Evolutionary conservation across 495 filamentous ascomycete species (phyloP).

Genomic region (Saxispiralis lemnorum): DNA sequence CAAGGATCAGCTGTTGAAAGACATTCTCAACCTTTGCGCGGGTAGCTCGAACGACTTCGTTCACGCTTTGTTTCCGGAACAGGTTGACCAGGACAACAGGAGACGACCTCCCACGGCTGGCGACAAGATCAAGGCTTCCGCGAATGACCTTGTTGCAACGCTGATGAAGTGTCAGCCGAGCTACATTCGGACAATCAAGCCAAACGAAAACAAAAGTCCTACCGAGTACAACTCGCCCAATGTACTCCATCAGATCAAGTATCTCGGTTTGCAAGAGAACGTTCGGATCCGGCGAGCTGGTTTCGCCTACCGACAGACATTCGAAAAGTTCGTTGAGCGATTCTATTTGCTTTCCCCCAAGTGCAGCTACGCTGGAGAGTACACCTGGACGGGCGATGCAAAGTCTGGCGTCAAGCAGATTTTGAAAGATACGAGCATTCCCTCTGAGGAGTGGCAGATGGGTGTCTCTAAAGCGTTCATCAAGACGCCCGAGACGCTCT

Average conservation of each 20-base stretch:
- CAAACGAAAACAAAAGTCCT: slow-evolving; percentile 94
- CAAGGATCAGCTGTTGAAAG: slow-evolving; percentile 93
- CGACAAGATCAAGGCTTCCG: slow-evolving; percentile 91
- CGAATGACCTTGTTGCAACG: slow-evolving; percentile 86
- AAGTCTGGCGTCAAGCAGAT: slow-evolving; percentile 83
- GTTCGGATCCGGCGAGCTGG: slow-evolving; percentile 91
- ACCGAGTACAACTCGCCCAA: slow-evolving; percentile 79
- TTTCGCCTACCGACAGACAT: slow-evolving; percentile 94
- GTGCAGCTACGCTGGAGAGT: slow-evolving; percentile 89
- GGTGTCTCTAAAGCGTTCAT: slow-evolving; percentile 95
- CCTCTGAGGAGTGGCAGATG: slow-evolving; percentile 89
- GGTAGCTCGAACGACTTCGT: slow-evolving; percentile 71
- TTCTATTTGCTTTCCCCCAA: slow-evolving; percentile 92
- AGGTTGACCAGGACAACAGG: slow-evolving; percentile 92
- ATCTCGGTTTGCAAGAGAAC: slow-evolving; percentile 96
- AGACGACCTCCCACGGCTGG: slow-evolving; percentile 85
- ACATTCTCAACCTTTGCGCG: slow-evolving; percentile 72
- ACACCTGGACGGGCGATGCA: slow-evolving; percentile 81
- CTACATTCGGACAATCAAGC: slow-evolving; percentile 98
- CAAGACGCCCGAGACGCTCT: slow-evolving; percentile 94
- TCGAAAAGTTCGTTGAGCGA: slow-evolving; percentile 94
- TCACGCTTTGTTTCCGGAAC: slow-evolving; percentile 72
- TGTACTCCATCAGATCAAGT: slow-evolving; percentile 97
- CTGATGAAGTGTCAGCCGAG: slow-evolving; percentile 93
- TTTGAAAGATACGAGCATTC: slow-evolving; percentile 87